Conservation (phyloP, 495 filamentous ascomycete species). For the Aspergillus bertholletiae region DNA sequence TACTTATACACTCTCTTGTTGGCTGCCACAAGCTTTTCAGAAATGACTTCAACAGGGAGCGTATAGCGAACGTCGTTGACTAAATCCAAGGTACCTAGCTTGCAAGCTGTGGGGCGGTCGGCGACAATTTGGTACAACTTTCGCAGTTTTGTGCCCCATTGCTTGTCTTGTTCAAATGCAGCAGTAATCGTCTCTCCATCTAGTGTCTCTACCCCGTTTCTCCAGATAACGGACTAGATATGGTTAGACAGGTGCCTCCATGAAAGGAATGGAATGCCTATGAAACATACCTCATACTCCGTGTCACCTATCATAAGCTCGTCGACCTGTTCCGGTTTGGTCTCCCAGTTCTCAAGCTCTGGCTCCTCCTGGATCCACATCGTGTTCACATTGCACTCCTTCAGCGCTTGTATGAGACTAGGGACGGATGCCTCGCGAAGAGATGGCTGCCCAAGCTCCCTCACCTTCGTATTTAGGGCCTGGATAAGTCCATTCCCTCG, state of each 20-base stretch:
- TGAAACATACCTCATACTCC: conserved; percentile 32
- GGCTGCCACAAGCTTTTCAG: conserved; percentile 25
- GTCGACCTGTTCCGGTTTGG: conserved; percentile 29
- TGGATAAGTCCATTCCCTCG: conserved; percentile 27
- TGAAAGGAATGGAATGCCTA: background rate
- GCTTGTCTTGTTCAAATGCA: conserved; percentile 26
- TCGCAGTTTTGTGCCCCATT: conserved; percentile 31
- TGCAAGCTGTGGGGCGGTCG: conserved; percentile 35
- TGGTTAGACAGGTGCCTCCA: background rate
- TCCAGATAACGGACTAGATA: conserved; percentile 37
- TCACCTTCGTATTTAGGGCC: conserved; percentile 25
- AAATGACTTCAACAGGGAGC: conserved; percentile 31
- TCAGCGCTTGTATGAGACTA: conserved; percentile 25
- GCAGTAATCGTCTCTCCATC: conserved; percentile 26
- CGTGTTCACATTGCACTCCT: conserved; percentile 35
- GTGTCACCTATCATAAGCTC: conserved; percentile 40
- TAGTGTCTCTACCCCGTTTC: conserved; percentile 34
- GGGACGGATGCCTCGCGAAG: conserved; percentile 25
- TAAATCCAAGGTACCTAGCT: conserved; percentile 34
- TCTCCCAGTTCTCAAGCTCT: conserved; percentile 30
- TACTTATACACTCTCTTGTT: conserved; percentile 36
- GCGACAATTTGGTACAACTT: conserved; percentile 34
- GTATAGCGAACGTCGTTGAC: conserved; percentile 34
- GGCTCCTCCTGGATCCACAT: conserved; percentile 40
- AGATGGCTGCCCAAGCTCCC: conserved; percentile 25